Conservation (phyloP, 2,329 filamentous ascomycete genomes). For the Ascochyta pisi region DNA sequence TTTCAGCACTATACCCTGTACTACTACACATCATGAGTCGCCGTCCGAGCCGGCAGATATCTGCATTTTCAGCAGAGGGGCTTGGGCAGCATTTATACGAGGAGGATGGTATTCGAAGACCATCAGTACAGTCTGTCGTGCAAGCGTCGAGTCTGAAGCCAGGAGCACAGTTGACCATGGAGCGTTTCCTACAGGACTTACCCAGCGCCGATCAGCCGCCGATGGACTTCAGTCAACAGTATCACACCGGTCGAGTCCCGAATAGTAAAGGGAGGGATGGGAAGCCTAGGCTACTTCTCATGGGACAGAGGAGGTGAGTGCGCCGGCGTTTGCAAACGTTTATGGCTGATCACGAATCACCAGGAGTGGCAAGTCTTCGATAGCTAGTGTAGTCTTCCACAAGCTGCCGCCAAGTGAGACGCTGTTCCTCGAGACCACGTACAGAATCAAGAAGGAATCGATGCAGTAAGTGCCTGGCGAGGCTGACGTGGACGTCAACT, state of each 20-base stretch:
- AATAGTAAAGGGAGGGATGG: constrained; percentile 62
- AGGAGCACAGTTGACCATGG: constrained; percentile 52
- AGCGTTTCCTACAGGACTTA: constrained; percentile 53
- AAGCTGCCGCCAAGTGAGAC: constrained; percentile 97
- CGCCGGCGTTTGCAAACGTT: neutral
- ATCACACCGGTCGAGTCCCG: constrained; percentile 53
- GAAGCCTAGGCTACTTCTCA: constrained; percentile 86
- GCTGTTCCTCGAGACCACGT: constrained; percentile 92
- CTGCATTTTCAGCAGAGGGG: constrained; percentile 15
- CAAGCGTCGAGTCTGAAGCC: constrained; percentile 44
- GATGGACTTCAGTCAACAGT: constrained; percentile 47
- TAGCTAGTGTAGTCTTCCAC: constrained; percentile 98
- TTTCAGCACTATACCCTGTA: constrained; percentile 40
- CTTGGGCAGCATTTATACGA: constrained; percentile 16
- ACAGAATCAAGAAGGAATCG: constrained; percentile 90
- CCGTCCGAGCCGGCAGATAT: constrained; percentile 16
- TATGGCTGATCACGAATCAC: constrained; percentile 22
- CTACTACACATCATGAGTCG: constrained; percentile 28
- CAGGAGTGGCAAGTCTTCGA: constrained; percentile 97
- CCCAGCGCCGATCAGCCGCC: constrained; percentile 50
- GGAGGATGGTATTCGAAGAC: constrained; percentile 23
- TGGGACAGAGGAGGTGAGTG: constrained; percentile 90
- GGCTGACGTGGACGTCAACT: neutral
- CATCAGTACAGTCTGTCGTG: constrained; percentile 21
- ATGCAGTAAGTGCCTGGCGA: constrained; percentile 74